phyloP scores from a whole-genome alignment of 2,329 filamentous ascomycete species.

The Talaromyces sp. region DNA sequence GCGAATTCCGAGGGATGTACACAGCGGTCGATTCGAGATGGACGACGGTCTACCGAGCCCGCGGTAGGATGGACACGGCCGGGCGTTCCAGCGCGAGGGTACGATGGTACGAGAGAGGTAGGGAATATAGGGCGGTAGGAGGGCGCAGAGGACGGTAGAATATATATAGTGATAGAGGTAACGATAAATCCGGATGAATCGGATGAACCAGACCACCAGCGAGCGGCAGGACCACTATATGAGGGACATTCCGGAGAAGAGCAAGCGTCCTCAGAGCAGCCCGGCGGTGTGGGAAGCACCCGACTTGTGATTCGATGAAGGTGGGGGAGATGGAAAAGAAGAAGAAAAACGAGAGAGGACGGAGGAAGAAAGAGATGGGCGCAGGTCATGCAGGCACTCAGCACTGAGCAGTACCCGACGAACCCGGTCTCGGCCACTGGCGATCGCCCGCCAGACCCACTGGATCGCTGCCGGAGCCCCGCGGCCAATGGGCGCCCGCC shows the following conservation, averaged over 20 bases:
- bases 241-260: neutral
- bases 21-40: neutral
- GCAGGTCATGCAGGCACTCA: neutral
- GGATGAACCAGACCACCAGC: slow-evolving; percentile 20
- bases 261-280: neutral
- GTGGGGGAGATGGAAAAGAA: neutral
- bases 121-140: neutral
- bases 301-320: neutral
- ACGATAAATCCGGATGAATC: slow-evolving; percentile 5
- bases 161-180: slow-evolving; percentile 7
- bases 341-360: neutral
- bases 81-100: slow-evolving; percentile 12
- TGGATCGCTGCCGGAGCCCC: neutral
- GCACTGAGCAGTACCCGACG: neutral
- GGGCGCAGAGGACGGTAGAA: neutral
- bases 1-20: neutral
- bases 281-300: neutral
- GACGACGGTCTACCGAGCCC: slow-evolving; percentile 12
- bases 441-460: neutral
- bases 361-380: neutral
- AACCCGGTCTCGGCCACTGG: neutral
- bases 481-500: neutral
- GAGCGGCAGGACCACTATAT: slow-evolving; percentile 20
- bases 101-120: neutral
- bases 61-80: slow-evolving; percentile 1